phyloP scores from a whole-genome alignment of 2,329 filamentous ascomycete genomes.

The Exophiala aquamarina region DNA sequence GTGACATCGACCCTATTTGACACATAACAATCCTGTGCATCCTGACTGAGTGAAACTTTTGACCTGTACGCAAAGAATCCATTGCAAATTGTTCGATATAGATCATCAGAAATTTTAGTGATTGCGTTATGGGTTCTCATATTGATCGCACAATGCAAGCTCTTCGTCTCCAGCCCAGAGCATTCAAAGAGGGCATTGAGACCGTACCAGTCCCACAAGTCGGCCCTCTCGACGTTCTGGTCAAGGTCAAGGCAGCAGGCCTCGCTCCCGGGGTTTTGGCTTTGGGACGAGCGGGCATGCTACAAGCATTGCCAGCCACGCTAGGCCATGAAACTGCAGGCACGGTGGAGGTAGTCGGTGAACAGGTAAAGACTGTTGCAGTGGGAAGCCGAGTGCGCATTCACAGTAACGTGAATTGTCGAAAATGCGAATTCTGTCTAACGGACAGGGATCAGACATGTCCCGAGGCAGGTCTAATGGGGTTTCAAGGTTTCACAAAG shows the following conservation, averaged over 20 bases:
- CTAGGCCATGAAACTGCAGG: neutral
- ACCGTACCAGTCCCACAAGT: neutral
- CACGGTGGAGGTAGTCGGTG: neutral
- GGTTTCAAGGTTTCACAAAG: neutral
- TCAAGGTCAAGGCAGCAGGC: conserved; percentile 1
- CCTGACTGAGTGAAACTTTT: too few species aligned
- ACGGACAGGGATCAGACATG: neutral
- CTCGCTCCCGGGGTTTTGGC: neutral
- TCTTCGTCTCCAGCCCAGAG: neutral
- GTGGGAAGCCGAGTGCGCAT: neutral
- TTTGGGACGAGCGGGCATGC: neutral
- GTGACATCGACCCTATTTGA: too few species aligned
- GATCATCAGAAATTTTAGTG: too few species aligned
- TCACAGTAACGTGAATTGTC: neutral
- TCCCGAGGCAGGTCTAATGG: neutral
- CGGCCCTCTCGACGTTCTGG: neutral
- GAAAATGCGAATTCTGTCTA: neutral
- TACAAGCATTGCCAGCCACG: neutral
- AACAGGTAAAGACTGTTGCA: neutral
- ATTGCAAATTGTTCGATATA: too few species aligned
- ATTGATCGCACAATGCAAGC: neutral
- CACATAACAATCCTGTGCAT: too few species aligned
- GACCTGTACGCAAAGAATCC: too few species aligned
- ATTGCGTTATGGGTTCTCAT: too few species aligned
- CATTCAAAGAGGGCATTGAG: neutral